Base-by-base conservation (phyloP, 2,329 filamentous ascomycete species). In the Calycina marina region DNA sequence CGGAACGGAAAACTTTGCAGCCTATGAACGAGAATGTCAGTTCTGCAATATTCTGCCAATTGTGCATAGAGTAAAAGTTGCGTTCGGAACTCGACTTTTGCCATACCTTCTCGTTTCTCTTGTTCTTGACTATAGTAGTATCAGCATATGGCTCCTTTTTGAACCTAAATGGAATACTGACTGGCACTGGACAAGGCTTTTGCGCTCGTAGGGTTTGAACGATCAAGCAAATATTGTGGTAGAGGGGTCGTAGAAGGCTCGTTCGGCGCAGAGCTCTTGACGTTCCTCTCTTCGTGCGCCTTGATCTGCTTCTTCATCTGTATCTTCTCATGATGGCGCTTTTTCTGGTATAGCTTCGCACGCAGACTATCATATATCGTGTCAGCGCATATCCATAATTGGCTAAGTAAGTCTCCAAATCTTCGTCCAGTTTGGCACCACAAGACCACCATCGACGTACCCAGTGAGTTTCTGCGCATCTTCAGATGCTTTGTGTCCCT, bases 391-490 rank as follows among this genome's bases (percentile, higher is more conserved):
- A n/a, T n/a, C n/a, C n/a, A n/a, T n/a, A n/a, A n/a, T n/a, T n/a
- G n/a, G n/a, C n/a, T n/a, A n/a, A n/a, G n/a, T n/a, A n/a, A n/a
- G n/a, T n/a, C n/a, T n/a, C n/a, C n/a, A n/a, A n/a, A n/a, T n/a
- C n/a, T n/a, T n/a, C n/a, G n/a, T n/a, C n/a, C n/a, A n/a, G n/a
- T n/a, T n/a, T n/a, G n/a, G n/a, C n/a, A n/a, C n/a, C n/a, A n/a
- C n/a, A n/a, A n/a, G n/a, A n/a, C n/a, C n/a, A n/a, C n/a, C n/a
- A n/a, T n/a, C n/a, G n/a, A n/a, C n/a, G n/a, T n/a, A n/a, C n/a
- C n/a, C n/a, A n/a, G n/a, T n/a, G n/a, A n/a, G n/a, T n/a, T 90
- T 93, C 66, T 96, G 88, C 14, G 90, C 85, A 62, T 93, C 78
- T 53, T 90, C 70, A 31, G 81, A 90, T 35, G 73, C 73, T 60